A percentile compares a stretch with the other conserved stretches of the same genome.
phyloP scores from a whole-genome alignment of 2,329 filamentous ascomycete genomes.

The Exophiala alcalophila region DNA sequence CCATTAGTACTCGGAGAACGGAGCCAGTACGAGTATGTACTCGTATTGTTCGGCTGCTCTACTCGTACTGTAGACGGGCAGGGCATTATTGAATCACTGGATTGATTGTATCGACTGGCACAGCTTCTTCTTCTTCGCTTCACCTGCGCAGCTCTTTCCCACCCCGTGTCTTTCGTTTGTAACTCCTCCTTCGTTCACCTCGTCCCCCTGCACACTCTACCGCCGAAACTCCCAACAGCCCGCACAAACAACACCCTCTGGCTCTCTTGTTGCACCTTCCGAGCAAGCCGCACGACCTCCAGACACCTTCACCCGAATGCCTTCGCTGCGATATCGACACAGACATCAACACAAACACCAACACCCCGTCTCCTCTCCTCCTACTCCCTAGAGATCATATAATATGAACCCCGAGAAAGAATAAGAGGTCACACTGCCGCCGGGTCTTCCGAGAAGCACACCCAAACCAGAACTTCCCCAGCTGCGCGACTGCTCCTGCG shows the following conservation, averaged over 20 bases:
- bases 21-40: background rate
- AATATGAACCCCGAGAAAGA: conserved; percentile 9
- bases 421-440: background rate
- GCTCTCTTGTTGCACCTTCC: conserved; percentile 1
- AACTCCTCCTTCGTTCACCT: conserved; percentile 4
- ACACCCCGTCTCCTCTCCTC: background rate
- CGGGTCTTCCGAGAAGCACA: background rate
- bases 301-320: conserved; percentile 1
- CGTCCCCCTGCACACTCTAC: conserved; percentile 2
- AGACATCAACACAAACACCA: background rate
- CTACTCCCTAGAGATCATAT: background rate
- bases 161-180: conserved; percentile 8
- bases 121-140: conserved; percentile 11
- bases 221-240: conserved; percentile 8
- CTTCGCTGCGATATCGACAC: background rate
- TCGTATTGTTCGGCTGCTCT: background rate
- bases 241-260: conserved; percentile 4
- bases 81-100: background rate
- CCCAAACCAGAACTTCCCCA: conserved; percentile 1
- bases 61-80: too few relatives aligned
- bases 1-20: background rate
- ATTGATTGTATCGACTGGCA: conserved; percentile 1
- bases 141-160: background rate
- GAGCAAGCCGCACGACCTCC: background rate
- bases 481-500: conserved; percentile 1